Conservation (phyloP, 164 flowering plant genomes). For the Macadamia integrifolia region DNA sequence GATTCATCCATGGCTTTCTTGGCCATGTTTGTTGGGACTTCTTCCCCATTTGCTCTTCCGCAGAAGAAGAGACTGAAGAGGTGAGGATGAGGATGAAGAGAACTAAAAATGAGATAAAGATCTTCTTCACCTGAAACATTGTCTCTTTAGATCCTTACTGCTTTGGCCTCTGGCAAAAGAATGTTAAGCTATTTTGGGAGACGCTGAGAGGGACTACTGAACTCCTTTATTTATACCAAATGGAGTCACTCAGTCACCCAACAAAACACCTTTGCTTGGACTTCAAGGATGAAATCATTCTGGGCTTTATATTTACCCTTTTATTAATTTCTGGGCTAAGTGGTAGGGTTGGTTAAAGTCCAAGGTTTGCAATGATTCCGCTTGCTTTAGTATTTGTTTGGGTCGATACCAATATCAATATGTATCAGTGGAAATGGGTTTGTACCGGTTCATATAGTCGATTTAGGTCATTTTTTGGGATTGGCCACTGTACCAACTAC, state of each 20-base stretch:
- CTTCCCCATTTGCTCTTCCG: neutral
- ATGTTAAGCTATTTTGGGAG: neutral
- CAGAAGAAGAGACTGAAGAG: neutral
- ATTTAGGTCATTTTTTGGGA: no score
- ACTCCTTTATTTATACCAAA: neutral
- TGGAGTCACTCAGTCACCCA: neutral
- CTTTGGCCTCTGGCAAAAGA: neutral
- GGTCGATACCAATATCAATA: no score
- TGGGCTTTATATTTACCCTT: neutral
- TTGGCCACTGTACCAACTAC: no score
- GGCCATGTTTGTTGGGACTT: slow-evolving; percentile 15
- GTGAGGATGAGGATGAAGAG: slow-evolving; percentile 14
- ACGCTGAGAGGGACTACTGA: neutral
- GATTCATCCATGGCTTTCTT: slow-evolving; percentile 46
- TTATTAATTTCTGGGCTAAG: neutral
- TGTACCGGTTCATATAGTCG: no score
- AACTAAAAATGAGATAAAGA: slow-evolving; percentile 4
- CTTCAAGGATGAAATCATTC: slow-evolving; percentile 6
- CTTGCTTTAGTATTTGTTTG: no score
- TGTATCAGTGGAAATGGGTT: no score
- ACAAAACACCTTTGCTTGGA: slow-evolving; percentile 6
- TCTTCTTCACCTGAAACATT: slow-evolving; percentile 14
- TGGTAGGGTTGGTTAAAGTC: slow-evolving; percentile 7
- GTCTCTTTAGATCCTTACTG: neutral
- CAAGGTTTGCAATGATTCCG: slow-evolving; percentile 5